Evolutionary conservation across 768 basidiomycete species (phyloP).

Genomic region (Pulveroboletus sp.): DNA sequence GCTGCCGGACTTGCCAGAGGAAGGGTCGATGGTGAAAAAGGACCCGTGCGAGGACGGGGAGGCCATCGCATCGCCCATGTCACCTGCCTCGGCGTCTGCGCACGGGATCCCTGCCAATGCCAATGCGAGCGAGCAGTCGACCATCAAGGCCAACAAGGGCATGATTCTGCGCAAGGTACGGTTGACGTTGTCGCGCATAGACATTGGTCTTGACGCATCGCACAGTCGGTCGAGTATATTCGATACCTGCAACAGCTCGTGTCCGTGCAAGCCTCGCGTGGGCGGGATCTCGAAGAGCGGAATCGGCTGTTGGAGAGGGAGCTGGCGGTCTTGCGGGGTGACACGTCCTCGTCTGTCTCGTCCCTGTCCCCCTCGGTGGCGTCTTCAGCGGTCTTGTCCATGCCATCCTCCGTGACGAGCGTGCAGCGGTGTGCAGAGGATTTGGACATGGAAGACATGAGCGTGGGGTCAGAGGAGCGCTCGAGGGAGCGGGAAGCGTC

Average conservation of each 20-base stretch:
- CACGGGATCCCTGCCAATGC: constrained; percentile 13
- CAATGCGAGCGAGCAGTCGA: constrained; percentile 31
- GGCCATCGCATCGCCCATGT: constrained; percentile 12
- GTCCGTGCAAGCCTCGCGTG: constrained; percentile 71
- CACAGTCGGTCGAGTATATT: constrained; percentile 48
- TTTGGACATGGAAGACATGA: constrained; percentile 13
- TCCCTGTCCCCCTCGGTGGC: constrained; percentile 18
- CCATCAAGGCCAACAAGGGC: constrained; percentile 91
- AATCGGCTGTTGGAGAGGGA: constrained; percentile 43
- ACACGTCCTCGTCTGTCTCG: constrained; percentile 10
- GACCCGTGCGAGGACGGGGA: constrained; percentile 32
- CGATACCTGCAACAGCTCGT: constrained; percentile 88
- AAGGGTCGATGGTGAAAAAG: constrained; percentile 23
- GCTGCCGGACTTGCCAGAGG: constrained; percentile 29
- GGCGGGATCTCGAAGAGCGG: constrained; percentile 75
- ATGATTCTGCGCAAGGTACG: constrained; percentile 82
- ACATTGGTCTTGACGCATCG: constrained; percentile 1
- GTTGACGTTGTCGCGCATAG: neutral
- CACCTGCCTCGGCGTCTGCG: constrained; percentile 19
- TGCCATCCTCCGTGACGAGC: constrained; percentile 19
- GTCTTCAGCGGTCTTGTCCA: constrained; percentile 17
- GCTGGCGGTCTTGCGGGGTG: constrained; percentile 23
- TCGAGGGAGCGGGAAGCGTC: constrained; percentile 3
- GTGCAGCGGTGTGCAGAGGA: neutral
- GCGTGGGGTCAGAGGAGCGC: constrained; percentile 3